These are phyloP conservation scores for Aspergillus persii DNA, from an alignment of 2,329 filamentous ascomycete genomes.

Conservation along the genomic window DNA sequence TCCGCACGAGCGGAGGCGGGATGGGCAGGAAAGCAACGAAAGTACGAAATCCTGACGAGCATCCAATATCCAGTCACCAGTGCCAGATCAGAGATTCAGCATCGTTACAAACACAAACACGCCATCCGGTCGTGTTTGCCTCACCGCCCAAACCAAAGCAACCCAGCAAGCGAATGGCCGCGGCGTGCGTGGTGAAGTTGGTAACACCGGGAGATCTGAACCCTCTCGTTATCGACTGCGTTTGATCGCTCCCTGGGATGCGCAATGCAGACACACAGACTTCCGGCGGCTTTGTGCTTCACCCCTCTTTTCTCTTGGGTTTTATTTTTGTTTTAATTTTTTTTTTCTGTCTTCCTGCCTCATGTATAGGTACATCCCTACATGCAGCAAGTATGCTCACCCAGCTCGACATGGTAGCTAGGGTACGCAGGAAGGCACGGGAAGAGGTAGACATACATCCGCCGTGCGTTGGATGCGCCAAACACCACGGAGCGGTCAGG, in stretches of 20 bases:
- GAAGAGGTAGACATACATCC: conserved; percentile 10
- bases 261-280: not conserved
- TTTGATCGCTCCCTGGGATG: not conserved
- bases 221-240: not conserved
- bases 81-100: not conserved
- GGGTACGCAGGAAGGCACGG: not conserved
- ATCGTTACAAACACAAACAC: not conserved
- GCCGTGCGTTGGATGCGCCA: conserved; percentile 11
- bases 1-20: not conserved
- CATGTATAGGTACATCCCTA: not conserved
- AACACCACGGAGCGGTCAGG: conserved; percentile 12
- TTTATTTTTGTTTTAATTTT: too few species aligned
- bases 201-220: not conserved
- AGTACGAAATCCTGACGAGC: not conserved
- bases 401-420: not conserved
- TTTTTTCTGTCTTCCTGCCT: not conserved
- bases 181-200: not conserved
- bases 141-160: not conserved
- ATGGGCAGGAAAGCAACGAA: not conserved
- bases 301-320: not conserved
- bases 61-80: not conserved
- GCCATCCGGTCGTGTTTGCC: not conserved
- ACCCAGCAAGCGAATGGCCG: not conserved
- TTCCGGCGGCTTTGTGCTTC: not conserved
- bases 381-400: not conserved